These are phyloP conservation scores for Capsicum baccatum DNA, from an alignment of 257 asterid species.

Conservation along the genomic window DNA sequence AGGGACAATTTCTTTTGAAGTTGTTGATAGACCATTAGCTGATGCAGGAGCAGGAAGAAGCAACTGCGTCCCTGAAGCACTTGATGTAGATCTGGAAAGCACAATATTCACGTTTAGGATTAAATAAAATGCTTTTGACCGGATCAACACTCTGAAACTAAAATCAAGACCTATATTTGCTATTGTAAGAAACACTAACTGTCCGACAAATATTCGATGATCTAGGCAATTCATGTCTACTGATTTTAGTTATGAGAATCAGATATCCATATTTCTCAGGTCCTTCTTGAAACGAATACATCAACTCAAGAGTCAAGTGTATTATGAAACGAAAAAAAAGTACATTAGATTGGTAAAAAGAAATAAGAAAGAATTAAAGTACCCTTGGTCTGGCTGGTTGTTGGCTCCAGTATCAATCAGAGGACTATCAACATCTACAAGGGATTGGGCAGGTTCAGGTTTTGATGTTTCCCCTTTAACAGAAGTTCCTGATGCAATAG, in stretches of 20 bases:
- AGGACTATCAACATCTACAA: conserved; percentile 71
- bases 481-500: conserved; percentile 33
- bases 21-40: conserved; percentile 52
- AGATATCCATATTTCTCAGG: not conserved
- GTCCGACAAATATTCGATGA: not conserved
- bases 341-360: conserved; percentile 1
- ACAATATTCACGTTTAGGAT: not conserved
- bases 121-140: not conserved
- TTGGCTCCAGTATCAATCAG: conserved; percentile 83
- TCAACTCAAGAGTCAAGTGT: not conserved
- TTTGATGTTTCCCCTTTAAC: conserved; percentile 57
- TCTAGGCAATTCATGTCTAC: conserved; percentile 8
- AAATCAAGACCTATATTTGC: not conserved
- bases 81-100: conserved; percentile 66
- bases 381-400: conserved; percentile 66
- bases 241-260: not conserved
- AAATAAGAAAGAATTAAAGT: conserved; percentile 41
- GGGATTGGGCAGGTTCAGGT: conserved; percentile 58
- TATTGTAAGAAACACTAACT: not conserved
- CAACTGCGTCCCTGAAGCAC: conserved; percentile 60
- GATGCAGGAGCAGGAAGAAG: conserved; percentile 69
- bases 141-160: not conserved
- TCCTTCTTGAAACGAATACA: conserved; percentile 20
- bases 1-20: conserved; percentile 58
- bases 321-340: not conserved